phyloP scores from a whole-genome alignment of 2,329 filamentous ascomycete species.

The Epicoccum nigrum region DNA sequence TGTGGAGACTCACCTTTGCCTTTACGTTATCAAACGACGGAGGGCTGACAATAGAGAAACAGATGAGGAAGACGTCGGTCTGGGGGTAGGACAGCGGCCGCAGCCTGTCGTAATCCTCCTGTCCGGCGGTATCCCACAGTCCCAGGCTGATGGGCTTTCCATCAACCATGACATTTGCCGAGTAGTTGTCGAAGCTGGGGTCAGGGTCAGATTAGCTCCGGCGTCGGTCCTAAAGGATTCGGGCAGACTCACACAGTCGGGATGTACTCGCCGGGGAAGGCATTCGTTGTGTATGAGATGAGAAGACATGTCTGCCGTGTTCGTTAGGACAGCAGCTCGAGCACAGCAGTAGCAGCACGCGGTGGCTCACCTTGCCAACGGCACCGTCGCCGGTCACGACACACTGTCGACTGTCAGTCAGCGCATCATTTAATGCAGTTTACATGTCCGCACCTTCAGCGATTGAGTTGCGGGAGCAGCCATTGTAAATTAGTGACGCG shows the following conservation, averaged over 20 bases:
- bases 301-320: conserved; percentile 86
- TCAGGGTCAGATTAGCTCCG: conserved; percentile 27
- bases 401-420: conserved; percentile 5
- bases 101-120: conserved; percentile 97
- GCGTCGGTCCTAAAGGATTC: background rate
- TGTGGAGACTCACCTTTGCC: conserved; percentile 74
- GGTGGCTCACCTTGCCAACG: conserved; percentile 83
- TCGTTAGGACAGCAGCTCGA: conserved; percentile 36
- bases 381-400: conserved; percentile 99
- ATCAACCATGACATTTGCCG: conserved; percentile 98
- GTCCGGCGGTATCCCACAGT: conserved; percentile 97
- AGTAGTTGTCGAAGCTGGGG: conserved; percentile 94
- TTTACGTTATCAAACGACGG: conserved; percentile 99
- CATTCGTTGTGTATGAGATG: conserved; percentile 99
- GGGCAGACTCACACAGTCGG: conserved; percentile 79
- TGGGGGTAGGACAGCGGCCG: conserved; percentile 96
- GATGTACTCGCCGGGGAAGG: conserved; percentile 99
- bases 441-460: conserved; percentile 82
- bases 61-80: conserved; percentile 97
- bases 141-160: conserved; percentile 96
- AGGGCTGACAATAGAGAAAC: conserved; percentile 97
- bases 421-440: background rate
- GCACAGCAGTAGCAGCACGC: conserved; percentile 25
- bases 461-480: conserved; percentile 90
- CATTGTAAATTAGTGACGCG: conserved; percentile 51